Evolutionary conservation across 176 grass and related monocot species (phyloP).

Genomic region (Eleusine coracana): DNA sequence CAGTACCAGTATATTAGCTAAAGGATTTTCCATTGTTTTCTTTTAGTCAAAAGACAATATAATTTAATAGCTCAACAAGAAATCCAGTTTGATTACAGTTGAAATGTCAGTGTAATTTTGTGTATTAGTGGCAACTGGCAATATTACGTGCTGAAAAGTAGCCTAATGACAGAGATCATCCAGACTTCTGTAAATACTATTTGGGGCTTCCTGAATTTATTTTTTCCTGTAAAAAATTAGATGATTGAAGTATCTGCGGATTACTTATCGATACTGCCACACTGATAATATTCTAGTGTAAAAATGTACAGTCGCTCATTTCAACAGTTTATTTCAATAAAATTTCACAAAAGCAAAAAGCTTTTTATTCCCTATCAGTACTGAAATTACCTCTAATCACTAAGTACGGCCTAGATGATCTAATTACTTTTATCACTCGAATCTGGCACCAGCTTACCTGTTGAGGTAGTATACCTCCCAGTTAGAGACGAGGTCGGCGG

Average conservation of each 20-base stretch:
- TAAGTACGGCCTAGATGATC: neutral
- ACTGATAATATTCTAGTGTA: neutral
- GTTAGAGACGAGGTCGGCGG: slow-evolving; percentile 76
- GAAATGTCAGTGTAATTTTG: neutral
- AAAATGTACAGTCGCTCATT: neutral
- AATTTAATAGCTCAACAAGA: neutral
- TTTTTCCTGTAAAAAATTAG: neutral
- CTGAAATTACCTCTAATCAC: neutral
- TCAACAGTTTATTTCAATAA: neutral
- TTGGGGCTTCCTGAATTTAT: neutral
- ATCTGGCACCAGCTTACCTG: slow-evolving; percentile 48
- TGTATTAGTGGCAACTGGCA: neutral
- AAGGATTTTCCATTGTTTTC: neutral
- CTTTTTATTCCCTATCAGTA: neutral
- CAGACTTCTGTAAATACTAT: slow-evolving; percentile 15
- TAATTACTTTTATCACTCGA: neutral
- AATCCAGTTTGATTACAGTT: neutral
- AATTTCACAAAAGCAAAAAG: neutral
- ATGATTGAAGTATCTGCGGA: neutral
- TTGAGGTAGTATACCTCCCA: slow-evolving; percentile 97
- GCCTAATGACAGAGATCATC: neutral
- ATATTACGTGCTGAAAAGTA: neutral
- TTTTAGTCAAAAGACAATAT: neutral
- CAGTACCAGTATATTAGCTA: neutral
- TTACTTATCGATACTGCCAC: neutral